Evolutionary conservation across 495 filamentous ascomycete species (phyloP).

Genomic region (Alectoria sarmentosa): DNA sequence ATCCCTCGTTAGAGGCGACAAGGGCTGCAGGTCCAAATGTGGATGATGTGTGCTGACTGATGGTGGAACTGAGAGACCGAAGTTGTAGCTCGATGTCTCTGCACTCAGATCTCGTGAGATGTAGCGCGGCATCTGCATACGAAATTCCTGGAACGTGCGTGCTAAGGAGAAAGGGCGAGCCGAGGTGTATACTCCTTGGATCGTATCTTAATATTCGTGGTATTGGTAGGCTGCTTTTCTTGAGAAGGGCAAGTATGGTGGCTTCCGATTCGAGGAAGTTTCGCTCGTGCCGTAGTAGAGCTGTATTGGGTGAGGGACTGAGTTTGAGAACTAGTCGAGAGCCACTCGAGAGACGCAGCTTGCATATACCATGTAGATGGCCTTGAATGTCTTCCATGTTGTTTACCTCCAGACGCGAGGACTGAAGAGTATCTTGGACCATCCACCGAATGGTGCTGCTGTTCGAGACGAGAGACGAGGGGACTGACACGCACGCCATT

Average conservation of each 20-base stretch:
- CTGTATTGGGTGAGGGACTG: slow-evolving; percentile 43
- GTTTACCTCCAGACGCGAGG: slow-evolving; percentile 36
- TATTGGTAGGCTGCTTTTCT: slow-evolving; percentile 40
- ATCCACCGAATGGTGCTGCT: slow-evolving; percentile 36
- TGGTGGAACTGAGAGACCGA: slow-evolving; percentile 30
- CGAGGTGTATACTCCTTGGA: slow-evolving; percentile 33
- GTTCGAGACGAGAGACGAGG: slow-evolving; percentile 16
- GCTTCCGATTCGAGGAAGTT: slow-evolving; percentile 51
- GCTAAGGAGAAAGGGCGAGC: slow-evolving; percentile 43
- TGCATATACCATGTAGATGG: slow-evolving; percentile 47
- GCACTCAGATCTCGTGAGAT: slow-evolving; percentile 35
- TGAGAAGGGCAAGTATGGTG: slow-evolving; percentile 42
- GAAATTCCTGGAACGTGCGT: slow-evolving; percentile 42
- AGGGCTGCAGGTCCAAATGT: slow-evolving; percentile 46
- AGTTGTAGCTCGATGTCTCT: slow-evolving; percentile 40
- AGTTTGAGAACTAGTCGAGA: slow-evolving; percentile 46
- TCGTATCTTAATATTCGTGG: slow-evolving; percentile 48
- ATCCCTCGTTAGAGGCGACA: slow-evolving; percentile 42
- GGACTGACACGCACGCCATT: slow-evolving; percentile 8
- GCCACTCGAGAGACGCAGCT: slow-evolving; percentile 48
- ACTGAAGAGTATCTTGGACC: slow-evolving; percentile 36
- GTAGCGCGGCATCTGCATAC: slow-evolving; percentile 36
- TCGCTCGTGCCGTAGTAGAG: slow-evolving; percentile 53
- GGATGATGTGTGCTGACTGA: slow-evolving; percentile 36
- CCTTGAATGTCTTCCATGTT: slow-evolving; percentile 39